Evolutionary conservation across 108 stramenopile species (phyloP), one percentile per base, ranked within the genome.

Genomic region (Pseudonitzschia delicatissima): DNA sequence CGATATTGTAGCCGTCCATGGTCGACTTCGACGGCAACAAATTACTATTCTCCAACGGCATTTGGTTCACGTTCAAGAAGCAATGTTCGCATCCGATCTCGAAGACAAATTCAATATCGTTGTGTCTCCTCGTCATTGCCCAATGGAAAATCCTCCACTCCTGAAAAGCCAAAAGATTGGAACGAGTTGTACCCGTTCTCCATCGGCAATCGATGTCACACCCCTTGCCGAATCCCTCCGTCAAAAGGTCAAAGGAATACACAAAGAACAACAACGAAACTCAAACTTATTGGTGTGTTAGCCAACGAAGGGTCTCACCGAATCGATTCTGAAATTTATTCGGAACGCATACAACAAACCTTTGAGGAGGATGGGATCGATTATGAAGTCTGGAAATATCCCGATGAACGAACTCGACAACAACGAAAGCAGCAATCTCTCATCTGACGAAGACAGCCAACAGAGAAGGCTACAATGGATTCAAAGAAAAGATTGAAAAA

Each of bases 301-400:
- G 83, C 82, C 3, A 57, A 69, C 36, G 39, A 32, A 4, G 71
- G 62, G 12, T 57, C 47, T 15, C 28, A 48, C 23, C 76, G 65
- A 13, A 15, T 17, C 4, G 72, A 77, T 31, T 50, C 89, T 12
- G 72, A 82, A 62, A 57, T 82, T 20, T 98, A 96, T 71, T 90
- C 95, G 13, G 86, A 94, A 57, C 88, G 84, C 69, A 96, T 96
- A 32, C 67, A 80, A 25, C 68, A 79, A 15, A 82, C 79, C 45
- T 94, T 86, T 66, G 64, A 61, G 1, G 71, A 82, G 42, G 96
- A 96, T 69, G 92, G 94, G 5, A 93, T 98, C 26, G 55, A 69
- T 17, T 98, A 94, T 68, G 86, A 88, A 57, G 51, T 83, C 0
- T 78, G 78, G 74, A 61, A 77, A 39, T 88, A 87, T 21, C 23